Evolutionary conservation across 495 filamentous ascomycete species (phyloP).

Genomic region (Tuber microsphaerosporum): DNA sequence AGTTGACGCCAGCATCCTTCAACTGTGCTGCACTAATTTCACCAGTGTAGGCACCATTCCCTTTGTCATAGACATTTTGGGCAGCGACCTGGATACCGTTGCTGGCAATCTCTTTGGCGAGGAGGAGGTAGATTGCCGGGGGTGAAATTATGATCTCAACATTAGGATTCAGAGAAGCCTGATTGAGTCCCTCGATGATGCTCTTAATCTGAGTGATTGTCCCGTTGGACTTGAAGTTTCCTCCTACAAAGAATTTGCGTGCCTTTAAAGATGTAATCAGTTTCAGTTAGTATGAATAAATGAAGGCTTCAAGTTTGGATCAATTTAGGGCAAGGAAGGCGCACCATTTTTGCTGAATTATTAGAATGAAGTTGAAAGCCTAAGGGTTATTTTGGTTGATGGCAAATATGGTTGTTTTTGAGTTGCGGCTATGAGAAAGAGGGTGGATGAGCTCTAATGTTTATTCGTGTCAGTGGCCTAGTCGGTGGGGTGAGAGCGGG

Average conservation of each 20-base stretch:
- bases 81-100: conserved; percentile 62
- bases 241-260: conserved; percentile 98
- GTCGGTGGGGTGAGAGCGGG: background rate
- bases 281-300: background rate
- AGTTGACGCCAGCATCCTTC: conserved; percentile 75
- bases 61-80: conserved; percentile 95
- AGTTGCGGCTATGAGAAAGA: background rate
- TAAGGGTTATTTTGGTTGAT: background rate
- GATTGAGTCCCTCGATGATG: conserved; percentile 81
- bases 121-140: conserved; percentile 80
- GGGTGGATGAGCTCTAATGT: background rate
- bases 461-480: background rate
- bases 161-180: conserved; percentile 62
- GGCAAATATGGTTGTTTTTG: background rate
- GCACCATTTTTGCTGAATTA: conserved; percentile 25
- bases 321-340: background rate
- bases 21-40: conserved; percentile 90
- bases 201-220: conserved; percentile 72
- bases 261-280: conserved; percentile 38
- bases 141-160: conserved; percentile 89
- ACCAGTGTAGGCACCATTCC: conserved; percentile 93
- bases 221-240: conserved; percentile 99
- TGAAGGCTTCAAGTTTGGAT: background rate
- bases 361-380: background rate
- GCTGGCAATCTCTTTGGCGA: conserved; percentile 65